Conservation (phyloP, 2,329 filamentous ascomycete species). For the Reticulascus tulasneorum region DNA sequence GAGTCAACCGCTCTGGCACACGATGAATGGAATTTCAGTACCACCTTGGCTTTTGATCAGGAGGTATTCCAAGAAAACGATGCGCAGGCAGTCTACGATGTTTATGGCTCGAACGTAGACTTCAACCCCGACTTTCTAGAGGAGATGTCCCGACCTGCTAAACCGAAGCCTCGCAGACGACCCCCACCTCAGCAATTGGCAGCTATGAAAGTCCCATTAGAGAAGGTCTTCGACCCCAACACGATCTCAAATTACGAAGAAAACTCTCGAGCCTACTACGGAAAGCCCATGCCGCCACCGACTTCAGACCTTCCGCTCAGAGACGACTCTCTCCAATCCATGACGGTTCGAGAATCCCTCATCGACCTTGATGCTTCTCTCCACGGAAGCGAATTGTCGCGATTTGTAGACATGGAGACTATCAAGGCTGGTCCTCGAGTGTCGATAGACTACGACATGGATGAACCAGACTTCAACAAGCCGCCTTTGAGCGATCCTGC, state of each 20-base stretch:
- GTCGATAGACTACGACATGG: conserved; percentile 40
- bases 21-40: conserved; percentile 67
- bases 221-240: conserved; percentile 64
- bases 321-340: conserved; percentile 47
- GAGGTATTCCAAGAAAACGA: conserved; percentile 50
- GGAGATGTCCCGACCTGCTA: conserved; percentile 47
- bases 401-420: conserved; percentile 59
- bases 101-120: conserved; percentile 56
- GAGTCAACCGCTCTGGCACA: conserved; percentile 44
- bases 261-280: conserved; percentile 59
- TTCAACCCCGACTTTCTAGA: conserved; percentile 40
- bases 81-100: conserved; percentile 56
- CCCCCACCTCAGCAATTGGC: conserved; percentile 56
- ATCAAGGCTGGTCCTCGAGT: conserved; percentile 46
- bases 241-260: conserved; percentile 62
- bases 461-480: conserved; percentile 32
- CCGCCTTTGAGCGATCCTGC: conserved; percentile 56
- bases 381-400: conserved; percentile 50
- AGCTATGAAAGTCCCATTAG: conserved; percentile 54
- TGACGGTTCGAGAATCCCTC: conserved; percentile 55
- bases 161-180: conserved; percentile 48
- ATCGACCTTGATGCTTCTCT: conserved; percentile 63
- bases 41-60: conserved; percentile 60
- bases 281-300: conserved; percentile 36
- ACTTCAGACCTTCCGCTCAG: conserved; percentile 56